Percentiles rank a stretch among this genome's conserved stretches.
phyloP scores from a whole-genome alignment of 164 flowering plant species.

The Malania oleifera region DNA sequence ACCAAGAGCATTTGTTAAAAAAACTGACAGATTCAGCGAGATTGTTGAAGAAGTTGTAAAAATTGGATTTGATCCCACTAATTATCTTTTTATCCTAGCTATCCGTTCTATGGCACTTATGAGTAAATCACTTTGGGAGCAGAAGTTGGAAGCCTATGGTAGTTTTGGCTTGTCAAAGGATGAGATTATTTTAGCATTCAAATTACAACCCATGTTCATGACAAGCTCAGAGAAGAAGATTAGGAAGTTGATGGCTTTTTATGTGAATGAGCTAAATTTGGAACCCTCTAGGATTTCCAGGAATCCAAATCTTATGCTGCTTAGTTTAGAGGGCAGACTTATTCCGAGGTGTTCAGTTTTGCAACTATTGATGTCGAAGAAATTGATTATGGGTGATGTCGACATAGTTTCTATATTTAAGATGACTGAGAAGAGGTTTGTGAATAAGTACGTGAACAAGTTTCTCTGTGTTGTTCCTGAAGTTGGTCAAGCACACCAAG shows the following conservation, averaged over 20 bases:
- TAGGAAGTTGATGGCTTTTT: slow-evolving; percentile 1
- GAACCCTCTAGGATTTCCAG: not conserved
- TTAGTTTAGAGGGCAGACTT: slow-evolving; percentile 16
- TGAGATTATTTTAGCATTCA: slow-evolving; percentile 7
- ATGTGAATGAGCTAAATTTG: slow-evolving; percentile 8
- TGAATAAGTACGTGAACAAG: slow-evolving; percentile 10
- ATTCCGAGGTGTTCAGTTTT: slow-evolving; percentile 12
- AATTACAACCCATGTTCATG: slow-evolving; percentile 4
- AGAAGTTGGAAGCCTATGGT: not conserved
- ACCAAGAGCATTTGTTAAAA: not conserved
- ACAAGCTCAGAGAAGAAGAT: slow-evolving; percentile 9
- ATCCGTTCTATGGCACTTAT: not conserved
- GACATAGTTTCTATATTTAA: not conserved
- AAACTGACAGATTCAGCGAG: not conserved
- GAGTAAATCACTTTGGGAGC: slow-evolving; percentile 9
- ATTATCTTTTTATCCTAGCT: not conserved
- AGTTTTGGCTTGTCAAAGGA: slow-evolving; percentile 13
- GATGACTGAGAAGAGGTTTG: slow-evolving; percentile 3
- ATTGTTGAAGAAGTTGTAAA: slow-evolving; percentile 7
- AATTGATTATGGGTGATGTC: not conserved
- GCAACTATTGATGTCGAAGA: slow-evolving; percentile 4
- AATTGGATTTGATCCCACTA: slow-evolving; percentile 12
- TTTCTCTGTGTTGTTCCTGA: slow-evolving; percentile 11
- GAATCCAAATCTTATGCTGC: not conserved
- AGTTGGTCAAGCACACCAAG: slow-evolving; percentile 2